Conservation (phyloP, 108 stramenopile genomes). For the Epipyxis sp. region DNA sequence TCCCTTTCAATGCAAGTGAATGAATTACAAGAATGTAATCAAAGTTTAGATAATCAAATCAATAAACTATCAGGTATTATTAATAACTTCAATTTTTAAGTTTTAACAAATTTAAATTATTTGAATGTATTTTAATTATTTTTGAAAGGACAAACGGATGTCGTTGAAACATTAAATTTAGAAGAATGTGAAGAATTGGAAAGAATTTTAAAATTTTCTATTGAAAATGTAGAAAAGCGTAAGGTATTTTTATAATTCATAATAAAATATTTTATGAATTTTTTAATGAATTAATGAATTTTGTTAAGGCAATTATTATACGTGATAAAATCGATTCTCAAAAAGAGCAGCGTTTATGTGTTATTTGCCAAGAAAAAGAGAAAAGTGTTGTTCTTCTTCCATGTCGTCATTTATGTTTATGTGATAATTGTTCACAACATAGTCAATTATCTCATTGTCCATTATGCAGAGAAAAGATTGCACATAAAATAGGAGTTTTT, state of each 20-base stretch:
- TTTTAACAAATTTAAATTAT: too few species aligned
- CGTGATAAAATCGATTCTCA: not conserved
- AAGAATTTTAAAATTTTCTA: not conserved
- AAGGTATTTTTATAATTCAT: too few species aligned
- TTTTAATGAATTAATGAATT: not conserved
- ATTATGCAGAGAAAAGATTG: constrained; percentile 8
- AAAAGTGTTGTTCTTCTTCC: constrained; percentile 28
- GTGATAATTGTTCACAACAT: constrained; percentile 9
- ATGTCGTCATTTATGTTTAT: constrained; percentile 33
- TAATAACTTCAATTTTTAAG: too few species aligned
- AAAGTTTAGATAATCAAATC: not conserved
- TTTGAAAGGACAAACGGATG: too few species aligned
- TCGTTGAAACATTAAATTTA: not conserved
- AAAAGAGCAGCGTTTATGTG: constrained; percentile 24
- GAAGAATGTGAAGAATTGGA: constrained; percentile 3
- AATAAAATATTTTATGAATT: too few species aligned
- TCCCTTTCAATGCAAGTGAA: not conserved
- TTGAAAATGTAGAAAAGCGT: constrained; percentile 2
- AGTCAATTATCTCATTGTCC: not conserved
- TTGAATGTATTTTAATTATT: too few species aligned
- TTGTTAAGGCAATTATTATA: not conserved
- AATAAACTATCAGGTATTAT: too few species aligned
- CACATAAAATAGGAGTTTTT: constrained; percentile 14
- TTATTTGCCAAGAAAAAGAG: constrained; percentile 29
- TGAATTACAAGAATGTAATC: not conserved